Evolutionary conservation across 192 early-diverging fungal genomes (phyloP), one percentile per base, ranked within the genome.

Genomic region (Linnemannia exigua): DNA sequence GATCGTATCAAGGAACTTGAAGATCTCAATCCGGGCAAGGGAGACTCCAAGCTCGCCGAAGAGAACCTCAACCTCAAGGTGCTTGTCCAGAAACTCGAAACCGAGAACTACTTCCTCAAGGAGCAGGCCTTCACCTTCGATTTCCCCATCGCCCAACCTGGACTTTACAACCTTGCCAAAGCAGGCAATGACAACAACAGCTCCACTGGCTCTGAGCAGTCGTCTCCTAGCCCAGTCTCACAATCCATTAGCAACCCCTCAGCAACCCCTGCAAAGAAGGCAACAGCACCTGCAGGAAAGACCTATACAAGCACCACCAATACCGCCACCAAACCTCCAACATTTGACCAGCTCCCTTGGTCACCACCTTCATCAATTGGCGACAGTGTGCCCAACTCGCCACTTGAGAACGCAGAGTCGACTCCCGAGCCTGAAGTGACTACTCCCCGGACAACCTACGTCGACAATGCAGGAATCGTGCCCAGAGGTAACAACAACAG

Each of bases 1-100:
- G 93, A 91, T 33, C 90, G 93, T 68, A 95, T 96, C 68, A 92
- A 93, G 74, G 91, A 90, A 36, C 90, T 97, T 28, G 91, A 95
- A 46, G 93, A 92, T 41, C 83, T 87, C 8, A 90, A 92, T 46
- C 87, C 88, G 51, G 74, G 82, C 72, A 77, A 89, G 68, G 58
- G 88, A n/a, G 77, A 86, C 44, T 33, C 79, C 19, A 75, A 80
- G 46, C 89, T 93, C 1, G 67, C 68, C 1, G 82, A 88, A 41
- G 91, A 92, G 46, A 92, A 92, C 75, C 58, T 80, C 69, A 78
- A 82, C 58, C 78, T 92, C n/a, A 90, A 91, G 63, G 66, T 81
- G 19, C 80, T 88, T 36, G 88, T 91, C 28, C 82, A 90, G 76
- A 84, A 88, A 48, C 84, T 92, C 71, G 89, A 91, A 79, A 81